Conservation (phyloP, 306 rosid species). For the Myrica gale region DNA sequence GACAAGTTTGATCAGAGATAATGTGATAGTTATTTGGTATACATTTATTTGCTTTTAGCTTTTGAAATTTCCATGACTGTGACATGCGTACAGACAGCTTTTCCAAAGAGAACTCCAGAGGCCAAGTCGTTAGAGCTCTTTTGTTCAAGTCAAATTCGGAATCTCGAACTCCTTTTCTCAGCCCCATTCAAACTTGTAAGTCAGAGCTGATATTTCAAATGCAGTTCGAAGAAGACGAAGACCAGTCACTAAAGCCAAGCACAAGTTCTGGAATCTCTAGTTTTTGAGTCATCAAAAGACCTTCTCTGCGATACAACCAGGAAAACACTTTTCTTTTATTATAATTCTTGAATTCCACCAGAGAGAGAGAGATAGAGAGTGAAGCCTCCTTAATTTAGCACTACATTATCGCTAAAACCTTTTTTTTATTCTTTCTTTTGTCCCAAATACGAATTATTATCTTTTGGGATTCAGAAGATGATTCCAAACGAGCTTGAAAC, state of each 20-base stretch:
- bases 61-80: not conserved
- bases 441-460: too few species aligned
- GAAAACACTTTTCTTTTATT: constrained; percentile 2
- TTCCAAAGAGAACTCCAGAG: not conserved
- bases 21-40: not conserved
- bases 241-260: constrained; percentile 16
- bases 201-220: not conserved
- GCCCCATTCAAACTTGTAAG: not conserved
- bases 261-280: constrained; percentile 15
- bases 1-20: not conserved
- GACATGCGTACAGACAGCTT: not conserved
- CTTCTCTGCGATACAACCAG: too few species aligned
- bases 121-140: not conserved
- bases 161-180: not conserved
- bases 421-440: too few species aligned
- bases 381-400: not conserved
- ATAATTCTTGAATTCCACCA: not conserved
- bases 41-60: not conserved
- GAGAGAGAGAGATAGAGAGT: not conserved
- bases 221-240: not conserved
- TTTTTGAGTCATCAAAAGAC: not conserved
- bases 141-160: not conserved
- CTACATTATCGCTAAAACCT: too few species aligned
- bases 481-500: constrained; percentile 20
- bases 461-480: constrained; percentile 25